phyloP scores from a whole-genome alignment of 1,284 basidiomycete species.

The Kalmanozyma brasiliensis region DNA sequence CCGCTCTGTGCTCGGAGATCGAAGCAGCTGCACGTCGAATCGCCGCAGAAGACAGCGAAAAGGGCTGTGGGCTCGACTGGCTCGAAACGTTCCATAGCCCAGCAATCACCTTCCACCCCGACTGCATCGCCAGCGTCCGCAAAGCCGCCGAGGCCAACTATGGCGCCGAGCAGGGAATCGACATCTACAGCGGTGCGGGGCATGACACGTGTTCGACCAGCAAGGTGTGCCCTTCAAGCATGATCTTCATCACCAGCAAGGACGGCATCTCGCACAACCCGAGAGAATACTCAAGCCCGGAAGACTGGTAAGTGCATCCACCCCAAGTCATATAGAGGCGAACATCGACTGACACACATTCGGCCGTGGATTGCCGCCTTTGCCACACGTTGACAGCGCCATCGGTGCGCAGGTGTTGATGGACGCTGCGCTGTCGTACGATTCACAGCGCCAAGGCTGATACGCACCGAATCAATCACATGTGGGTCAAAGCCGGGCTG shows the following conservation, averaged over 20 bases:
- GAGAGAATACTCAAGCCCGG: slow-evolving; percentile 31
- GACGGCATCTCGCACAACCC: slow-evolving; percentile 48
- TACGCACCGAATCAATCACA: too few species aligned
- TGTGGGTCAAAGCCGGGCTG: too few species aligned
- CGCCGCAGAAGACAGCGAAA: slow-evolving; percentile 28
- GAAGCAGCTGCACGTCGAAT: slow-evolving; percentile 20
- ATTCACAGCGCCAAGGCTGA: slow-evolving; percentile 20
- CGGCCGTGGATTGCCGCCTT: too few species aligned
- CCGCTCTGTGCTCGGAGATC: slow-evolving; percentile 26
- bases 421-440: slow-evolving; percentile 43
- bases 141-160: slow-evolving; percentile 32
- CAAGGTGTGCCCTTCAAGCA: slow-evolving; percentile 42
- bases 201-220: slow-evolving; percentile 50
- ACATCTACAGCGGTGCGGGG: slow-evolving; percentile 46
- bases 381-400: slow-evolving; percentile 22
- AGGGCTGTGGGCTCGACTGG: slow-evolving; percentile 39
- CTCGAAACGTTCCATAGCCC: slow-evolving; percentile 36
- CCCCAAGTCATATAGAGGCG: too few species aligned
- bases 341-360: too few species aligned
- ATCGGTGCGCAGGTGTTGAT: slow-evolving; percentile 50
- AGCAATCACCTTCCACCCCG: slow-evolving; percentile 39
- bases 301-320: slow-evolving; percentile 50
- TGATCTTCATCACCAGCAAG: slow-evolving; percentile 47
- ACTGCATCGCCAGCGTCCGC: slow-evolving; percentile 36
- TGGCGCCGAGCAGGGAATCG: slow-evolving; percentile 22